These are phyloP conservation scores for Plasmodium ovale DNA, from an alignment of 169 alveolate genomes.

Conservation along the genomic window DNA sequence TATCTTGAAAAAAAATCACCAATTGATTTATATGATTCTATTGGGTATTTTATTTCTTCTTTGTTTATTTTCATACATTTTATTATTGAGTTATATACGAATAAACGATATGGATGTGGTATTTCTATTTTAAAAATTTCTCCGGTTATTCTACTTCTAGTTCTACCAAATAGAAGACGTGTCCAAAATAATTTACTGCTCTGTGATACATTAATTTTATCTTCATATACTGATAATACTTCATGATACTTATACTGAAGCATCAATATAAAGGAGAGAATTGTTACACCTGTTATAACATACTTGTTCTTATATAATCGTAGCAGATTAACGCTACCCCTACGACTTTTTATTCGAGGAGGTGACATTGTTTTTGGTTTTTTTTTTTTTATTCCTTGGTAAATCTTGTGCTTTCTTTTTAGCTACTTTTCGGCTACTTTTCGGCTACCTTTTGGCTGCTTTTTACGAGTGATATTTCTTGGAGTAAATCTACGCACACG, in stretches of 20 bases:
- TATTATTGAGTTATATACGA: constrained; percentile 28
- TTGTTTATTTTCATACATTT: constrained; percentile 39
- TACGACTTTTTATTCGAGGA: too few species aligned
- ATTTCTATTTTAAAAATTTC: constrained; percentile 18
- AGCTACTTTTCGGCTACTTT: too few species aligned
- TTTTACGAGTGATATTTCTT: too few species aligned
- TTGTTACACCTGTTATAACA: constrained; percentile 49
- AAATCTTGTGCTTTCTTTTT: too few species aligned
- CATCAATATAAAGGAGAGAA: constrained; percentile 38
- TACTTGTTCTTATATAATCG: constrained; percentile 14
- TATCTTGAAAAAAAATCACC: constrained; percentile 64
- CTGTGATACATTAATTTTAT: constrained; percentile 1
- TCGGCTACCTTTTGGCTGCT: too few species aligned
- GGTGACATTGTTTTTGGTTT: too few species aligned
- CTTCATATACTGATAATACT: constrained; percentile 22
- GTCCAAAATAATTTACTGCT: constrained; percentile 45
- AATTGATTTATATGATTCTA: constrained; percentile 54
- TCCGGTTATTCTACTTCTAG: constrained; percentile 64
- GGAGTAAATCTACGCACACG: too few species aligned
- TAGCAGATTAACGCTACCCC: neutral
- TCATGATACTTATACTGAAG: constrained; percentile 69
- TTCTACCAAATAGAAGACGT: constrained; percentile 52
- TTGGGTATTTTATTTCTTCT: constrained; percentile 70
- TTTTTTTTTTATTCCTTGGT: constrained; percentile 14
- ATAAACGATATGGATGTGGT: constrained; percentile 27